phyloP scores from a whole-genome alignment of 306 rosid species.

The Lagenaria siceraria region DNA sequence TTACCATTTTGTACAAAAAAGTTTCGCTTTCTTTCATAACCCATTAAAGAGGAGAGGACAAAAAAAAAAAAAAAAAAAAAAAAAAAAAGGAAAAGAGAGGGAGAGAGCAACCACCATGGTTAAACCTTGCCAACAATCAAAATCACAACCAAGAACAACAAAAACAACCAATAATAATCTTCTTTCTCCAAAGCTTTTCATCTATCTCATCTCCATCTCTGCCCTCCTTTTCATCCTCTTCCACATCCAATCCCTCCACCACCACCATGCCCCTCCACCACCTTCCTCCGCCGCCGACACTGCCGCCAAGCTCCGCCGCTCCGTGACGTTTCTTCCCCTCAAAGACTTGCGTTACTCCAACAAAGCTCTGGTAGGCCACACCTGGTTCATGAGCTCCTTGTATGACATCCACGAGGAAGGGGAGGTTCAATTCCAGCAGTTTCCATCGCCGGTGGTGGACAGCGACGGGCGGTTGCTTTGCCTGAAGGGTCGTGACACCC shows the following conservation, averaged over 20 bases:
- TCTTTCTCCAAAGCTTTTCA: constrained; percentile 20
- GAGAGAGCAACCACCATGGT: not conserved
- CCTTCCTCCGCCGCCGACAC: not conserved
- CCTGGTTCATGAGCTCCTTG: constrained; percentile 77
- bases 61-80: no score
- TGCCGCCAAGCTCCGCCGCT: constrained; percentile 23
- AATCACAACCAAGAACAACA: not conserved
- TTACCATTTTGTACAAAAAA: not conserved
- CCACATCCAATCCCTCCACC: constrained; percentile 22
- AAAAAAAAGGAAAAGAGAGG: rapidly evolving
- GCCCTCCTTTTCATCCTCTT: constrained; percentile 25
- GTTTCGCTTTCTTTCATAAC: no score
- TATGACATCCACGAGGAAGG: constrained; percentile 37
- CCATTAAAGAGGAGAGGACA: not conserved
- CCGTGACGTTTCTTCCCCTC: constrained; percentile 55
- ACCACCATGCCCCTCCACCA: not conserved
- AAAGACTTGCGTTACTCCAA: constrained; percentile 42
- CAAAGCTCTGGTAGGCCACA: constrained; percentile 36
- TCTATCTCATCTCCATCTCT: constrained; percentile 25
- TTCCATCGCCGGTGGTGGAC: constrained; percentile 39
- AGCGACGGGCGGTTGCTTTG: constrained; percentile 34
- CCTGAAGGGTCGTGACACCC: constrained; percentile 40
- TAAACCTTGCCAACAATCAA: not conserved
- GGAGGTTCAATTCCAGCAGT: constrained; percentile 49
- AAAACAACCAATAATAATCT: not conserved